Percentiles rank a stretch among this genome's conserved stretches.
phyloP scores from a whole-genome alignment of 23 red algal species.

The Agarophyton chilense region DNA sequence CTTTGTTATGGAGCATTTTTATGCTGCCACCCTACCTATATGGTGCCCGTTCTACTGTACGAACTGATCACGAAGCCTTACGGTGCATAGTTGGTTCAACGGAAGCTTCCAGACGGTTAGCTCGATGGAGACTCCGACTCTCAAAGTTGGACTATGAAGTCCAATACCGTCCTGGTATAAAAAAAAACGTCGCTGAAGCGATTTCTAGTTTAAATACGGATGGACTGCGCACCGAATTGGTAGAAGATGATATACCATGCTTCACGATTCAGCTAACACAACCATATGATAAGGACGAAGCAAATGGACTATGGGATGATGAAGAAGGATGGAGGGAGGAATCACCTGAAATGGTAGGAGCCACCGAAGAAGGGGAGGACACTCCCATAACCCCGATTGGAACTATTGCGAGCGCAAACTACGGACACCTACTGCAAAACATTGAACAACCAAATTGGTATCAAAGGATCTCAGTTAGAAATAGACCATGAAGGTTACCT shows the following conservation, averaged over 20 bases:
- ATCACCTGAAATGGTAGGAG: background rate
- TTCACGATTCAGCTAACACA: too few species aligned
- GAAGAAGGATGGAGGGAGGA: background rate
- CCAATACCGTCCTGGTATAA: background rate
- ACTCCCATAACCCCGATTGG: background rate
- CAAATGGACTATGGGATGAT: background rate
- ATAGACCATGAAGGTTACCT: too few species aligned
- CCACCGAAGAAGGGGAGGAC: background rate
- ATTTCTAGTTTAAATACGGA: background rate
- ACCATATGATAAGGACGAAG: too few species aligned
- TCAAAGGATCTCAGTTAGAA: too few species aligned
- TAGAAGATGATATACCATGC: background rate
- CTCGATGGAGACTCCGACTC: slow-evolving; percentile 2
- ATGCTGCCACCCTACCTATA: slow-evolving; percentile 6
- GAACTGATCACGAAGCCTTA: slow-evolving; percentile 28
- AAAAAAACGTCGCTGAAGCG: slow-evolving; percentile 10
- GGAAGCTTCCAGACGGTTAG: background rate
- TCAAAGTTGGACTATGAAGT: slow-evolving; percentile 13
- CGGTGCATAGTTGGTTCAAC: slow-evolving; percentile 20
- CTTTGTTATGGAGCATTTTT: slow-evolving; percentile 33
- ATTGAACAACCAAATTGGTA: too few species aligned
- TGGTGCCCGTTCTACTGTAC: slow-evolving; percentile 7
- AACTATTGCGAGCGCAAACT: too few species aligned
- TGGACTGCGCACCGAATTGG: background rate
- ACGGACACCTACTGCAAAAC: too few species aligned